Conservation (phyloP, 2,329 filamentous ascomycete species). For the Bimuria novae-zelandiae region DNA sequence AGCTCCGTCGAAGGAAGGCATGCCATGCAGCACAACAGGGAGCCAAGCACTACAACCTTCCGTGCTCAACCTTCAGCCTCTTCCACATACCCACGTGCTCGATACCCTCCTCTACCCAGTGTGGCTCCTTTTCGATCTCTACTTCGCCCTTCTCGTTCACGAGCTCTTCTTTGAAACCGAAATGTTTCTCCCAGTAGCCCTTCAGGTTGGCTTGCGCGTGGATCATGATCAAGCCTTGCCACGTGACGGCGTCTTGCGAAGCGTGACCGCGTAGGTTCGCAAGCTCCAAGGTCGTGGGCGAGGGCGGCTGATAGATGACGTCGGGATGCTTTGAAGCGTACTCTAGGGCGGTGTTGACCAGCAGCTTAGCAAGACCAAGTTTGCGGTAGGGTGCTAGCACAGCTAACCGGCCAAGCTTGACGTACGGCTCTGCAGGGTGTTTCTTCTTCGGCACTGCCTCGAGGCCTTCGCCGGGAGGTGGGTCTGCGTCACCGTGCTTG, state of each 20-base stretch:
- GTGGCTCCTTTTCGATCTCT: slow-evolving; percentile 36
- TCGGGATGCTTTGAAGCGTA: slow-evolving; percentile 69
- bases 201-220: slow-evolving; percentile 76
- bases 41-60: slow-evolving; percentile 26
- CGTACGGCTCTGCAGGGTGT: slow-evolving; percentile 73
- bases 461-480: slow-evolving; percentile 18
- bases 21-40: slow-evolving; percentile 1
- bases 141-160: slow-evolving; percentile 60
- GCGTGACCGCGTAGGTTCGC: slow-evolving; percentile 51
- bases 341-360: slow-evolving; percentile 69
- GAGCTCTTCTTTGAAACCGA: slow-evolving; percentile 74
- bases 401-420: slow-evolving; percentile 81
- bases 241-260: slow-evolving; percentile 53
- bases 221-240: slow-evolving; percentile 75
- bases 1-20: too few species aligned
- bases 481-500: slow-evolving; percentile 38
- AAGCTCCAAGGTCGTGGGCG: slow-evolving; percentile 48
- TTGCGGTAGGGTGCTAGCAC: slow-evolving; percentile 69
- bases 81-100: slow-evolving; percentile 84
- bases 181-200: slow-evolving; percentile 66
- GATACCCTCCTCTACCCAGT: slow-evolving; percentile 84
- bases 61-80: slow-evolving; percentile 43
- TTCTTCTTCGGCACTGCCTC: slow-evolving; percentile 43
- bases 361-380: slow-evolving; percentile 64
- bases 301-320: slow-evolving; percentile 46